Base-by-base conservation (phyloP, 2,329 filamentous ascomycete genomes). In the Penicillium sp. region DNA sequence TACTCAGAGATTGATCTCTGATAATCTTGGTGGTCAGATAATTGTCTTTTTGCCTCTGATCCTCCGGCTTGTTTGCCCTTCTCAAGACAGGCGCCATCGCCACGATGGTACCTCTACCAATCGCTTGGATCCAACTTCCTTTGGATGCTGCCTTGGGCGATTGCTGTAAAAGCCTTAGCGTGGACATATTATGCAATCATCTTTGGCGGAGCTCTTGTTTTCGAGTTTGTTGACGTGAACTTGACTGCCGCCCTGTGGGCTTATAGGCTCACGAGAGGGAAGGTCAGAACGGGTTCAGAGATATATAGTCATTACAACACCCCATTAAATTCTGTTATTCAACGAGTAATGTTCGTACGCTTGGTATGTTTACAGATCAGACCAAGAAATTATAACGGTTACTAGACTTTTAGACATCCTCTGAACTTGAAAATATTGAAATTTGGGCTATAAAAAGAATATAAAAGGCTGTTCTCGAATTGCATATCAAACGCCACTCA, bases 81-180 rank as follows among this genome's bases (percentile, higher is more conserved):
- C 2, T 5, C 31, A 33, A 13, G 31, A 33, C n/a, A n/a, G 0
- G 84, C 88, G 0, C 89, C 87, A 0, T 74, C 80, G 0, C 87
- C 87, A 0, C 75, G 76, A 2, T 90, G 86, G 87, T 91, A 89
- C 67, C 76, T 90, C 0, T 85, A 82, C 57, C 87, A 90, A 68
- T 86, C 84, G 4, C 73, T 91, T 0, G 81, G 76, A 0, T 89
- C 86, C 7, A 91, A 90, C 64, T 48, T 91, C 0, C 70, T 87
- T 0, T 90, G 87, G 67, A 86, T 90, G 0, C 72, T 91, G 3
- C 88, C 87, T 0, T 91, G 88, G 87, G 87, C 88, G 0, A 83
- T 91, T 41, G 85, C 82, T 0, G 62, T 60, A n/a, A 61, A n/a
- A n/a, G n/a, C 64, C 0, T 65, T 55, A 10, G 61, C 63, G 7